Percentiles rank a stretch among this genome's conserved stretches.
phyloP scores from a whole-genome alignment of 1,284 basidiomycete species.

The Leucoagaricus sp. region DNA sequence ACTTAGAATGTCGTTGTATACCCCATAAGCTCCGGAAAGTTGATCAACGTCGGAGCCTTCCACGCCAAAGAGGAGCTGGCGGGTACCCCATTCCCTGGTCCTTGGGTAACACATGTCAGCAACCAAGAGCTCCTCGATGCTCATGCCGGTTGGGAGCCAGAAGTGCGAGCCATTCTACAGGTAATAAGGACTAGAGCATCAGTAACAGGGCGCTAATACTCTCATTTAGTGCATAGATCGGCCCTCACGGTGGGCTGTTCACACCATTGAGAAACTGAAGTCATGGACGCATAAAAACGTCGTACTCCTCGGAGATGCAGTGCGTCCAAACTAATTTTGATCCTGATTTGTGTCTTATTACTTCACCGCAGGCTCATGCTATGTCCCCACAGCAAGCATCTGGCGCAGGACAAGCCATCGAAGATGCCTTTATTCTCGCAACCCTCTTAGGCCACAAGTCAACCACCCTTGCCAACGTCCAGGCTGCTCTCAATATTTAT shows the following conservation, averaged over 20 bases:
- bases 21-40: constrained; percentile 27
- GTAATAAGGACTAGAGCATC: constrained; percentile 14
- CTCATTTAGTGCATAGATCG: constrained; percentile 28
- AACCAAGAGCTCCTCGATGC: constrained; percentile 23
- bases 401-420: constrained; percentile 42
- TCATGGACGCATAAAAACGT: constrained; percentile 29
- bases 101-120: constrained; percentile 25
- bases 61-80: constrained; percentile 26
- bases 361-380: constrained; percentile 36
- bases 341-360: neutral
- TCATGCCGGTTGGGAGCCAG: constrained; percentile 28
- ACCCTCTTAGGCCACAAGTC: constrained; percentile 31
- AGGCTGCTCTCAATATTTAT: constrained; percentile 33
- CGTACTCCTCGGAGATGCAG: constrained; percentile 38
- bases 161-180: constrained; percentile 25
- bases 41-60: constrained; percentile 31
- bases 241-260: constrained; percentile 34
- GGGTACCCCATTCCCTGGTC: constrained; percentile 23
- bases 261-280: constrained; percentile 25
- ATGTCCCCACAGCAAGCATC: constrained; percentile 42
- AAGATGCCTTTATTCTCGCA: constrained; percentile 38
- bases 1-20: constrained; percentile 29
- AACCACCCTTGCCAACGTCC: constrained; percentile 26
- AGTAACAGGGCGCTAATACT: neutral
- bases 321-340: constrained; percentile 20